Conservation (phyloP, 225 moss, liverwort and hornwort genomes). For the Polytrichum formosum region DNA sequence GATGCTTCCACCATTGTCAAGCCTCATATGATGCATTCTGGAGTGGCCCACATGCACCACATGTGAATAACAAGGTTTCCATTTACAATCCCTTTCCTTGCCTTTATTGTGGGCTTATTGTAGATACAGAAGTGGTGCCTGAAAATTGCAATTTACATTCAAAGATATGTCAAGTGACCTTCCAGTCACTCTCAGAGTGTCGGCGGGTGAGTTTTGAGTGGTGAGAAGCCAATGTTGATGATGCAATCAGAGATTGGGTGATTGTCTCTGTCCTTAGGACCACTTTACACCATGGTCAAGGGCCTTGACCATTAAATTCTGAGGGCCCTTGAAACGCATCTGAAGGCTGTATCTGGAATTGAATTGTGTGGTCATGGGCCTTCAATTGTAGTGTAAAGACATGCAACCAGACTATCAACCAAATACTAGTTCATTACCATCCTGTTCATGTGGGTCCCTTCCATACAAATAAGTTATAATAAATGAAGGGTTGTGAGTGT, state of each 20-base stretch:
- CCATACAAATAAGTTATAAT: too few species aligned
- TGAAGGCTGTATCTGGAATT: too few species aligned
- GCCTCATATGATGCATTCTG: constrained; percentile 49
- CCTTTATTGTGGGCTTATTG: neutral
- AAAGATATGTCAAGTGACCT: neutral
- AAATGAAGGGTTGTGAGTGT: too few species aligned
- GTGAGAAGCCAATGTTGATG: neutral
- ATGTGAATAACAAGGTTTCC: constrained; percentile 45
- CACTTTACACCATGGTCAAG: too few species aligned
- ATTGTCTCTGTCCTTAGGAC: neutral
- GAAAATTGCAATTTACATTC: neutral
- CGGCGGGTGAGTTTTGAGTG: neutral
- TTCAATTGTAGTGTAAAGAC: too few species aligned
- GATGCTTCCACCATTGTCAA: constrained; percentile 68
- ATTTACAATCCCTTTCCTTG: constrained; percentile 1
- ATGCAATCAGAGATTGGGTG: neutral
- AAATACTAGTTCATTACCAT: too few species aligned
- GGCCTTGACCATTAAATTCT: too few species aligned
- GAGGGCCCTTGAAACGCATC: too few species aligned
- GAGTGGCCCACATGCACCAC: constrained; percentile 58
- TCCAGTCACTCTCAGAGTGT: neutral
- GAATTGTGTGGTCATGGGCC: too few species aligned
- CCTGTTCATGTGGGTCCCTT: too few species aligned
- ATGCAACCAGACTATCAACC: too few species aligned
- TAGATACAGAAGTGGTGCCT: neutral